phyloP scores from a whole-genome alignment of 139 green algal species.

The Yamagishiella unicocca region DNA sequence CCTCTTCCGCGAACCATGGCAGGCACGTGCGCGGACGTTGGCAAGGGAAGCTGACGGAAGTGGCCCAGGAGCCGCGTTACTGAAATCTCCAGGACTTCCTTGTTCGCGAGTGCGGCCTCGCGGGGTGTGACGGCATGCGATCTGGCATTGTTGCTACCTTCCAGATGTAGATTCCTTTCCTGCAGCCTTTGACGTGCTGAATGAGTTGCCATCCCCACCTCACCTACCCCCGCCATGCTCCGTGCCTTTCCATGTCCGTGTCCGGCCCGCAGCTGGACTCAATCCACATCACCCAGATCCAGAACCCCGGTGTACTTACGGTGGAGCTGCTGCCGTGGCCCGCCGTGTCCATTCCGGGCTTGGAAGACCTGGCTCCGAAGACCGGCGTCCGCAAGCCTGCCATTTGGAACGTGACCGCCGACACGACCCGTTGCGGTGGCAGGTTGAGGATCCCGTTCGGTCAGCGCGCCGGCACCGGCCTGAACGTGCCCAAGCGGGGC shows the following conservation, averaged over 20 bases:
- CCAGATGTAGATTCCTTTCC: too few species aligned
- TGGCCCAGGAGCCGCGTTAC: too few species aligned
- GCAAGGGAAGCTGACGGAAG: too few species aligned
- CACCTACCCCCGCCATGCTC: too few species aligned
- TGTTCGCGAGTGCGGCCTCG: too few species aligned
- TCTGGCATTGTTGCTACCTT: too few species aligned
- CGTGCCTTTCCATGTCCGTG: neutral
- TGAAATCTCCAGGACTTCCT: too few species aligned
- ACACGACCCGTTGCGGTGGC: neutral
- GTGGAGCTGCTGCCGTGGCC: conserved; percentile 26
- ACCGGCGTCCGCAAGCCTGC: neutral
- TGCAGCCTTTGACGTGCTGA: too few species aligned
- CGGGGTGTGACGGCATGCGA: too few species aligned
- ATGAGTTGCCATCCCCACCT: too few species aligned
- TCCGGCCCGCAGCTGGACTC: neutral
- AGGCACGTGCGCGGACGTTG: too few species aligned
- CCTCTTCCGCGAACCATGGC: neutral
- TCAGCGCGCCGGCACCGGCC: neutral
- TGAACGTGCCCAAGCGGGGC: neutral
- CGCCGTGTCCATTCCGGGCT: neutral
- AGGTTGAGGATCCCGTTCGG: neutral
- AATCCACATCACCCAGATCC: neutral
- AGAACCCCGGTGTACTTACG: neutral
- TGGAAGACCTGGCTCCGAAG: neutral
- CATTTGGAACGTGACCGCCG: neutral